Evolutionary conservation across 371 early-diverging fungal genomes (phyloP), one percentile per base, ranked within the genome.

Genomic region (Chytridiales sp.): DNA sequence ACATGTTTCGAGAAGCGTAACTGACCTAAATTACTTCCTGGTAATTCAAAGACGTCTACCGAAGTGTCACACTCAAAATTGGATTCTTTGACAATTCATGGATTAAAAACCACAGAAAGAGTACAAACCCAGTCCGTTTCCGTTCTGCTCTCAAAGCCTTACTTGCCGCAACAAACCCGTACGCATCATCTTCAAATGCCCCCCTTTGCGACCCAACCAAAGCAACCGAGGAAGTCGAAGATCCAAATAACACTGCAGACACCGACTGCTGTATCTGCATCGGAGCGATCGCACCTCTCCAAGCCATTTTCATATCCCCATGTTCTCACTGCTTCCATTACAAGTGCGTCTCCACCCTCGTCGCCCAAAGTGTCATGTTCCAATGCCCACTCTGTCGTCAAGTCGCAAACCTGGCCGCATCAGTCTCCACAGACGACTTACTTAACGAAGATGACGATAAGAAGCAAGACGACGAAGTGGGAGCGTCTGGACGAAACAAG

Each of bases 181-280:
- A 79, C 57, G 70, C 60, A 2, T 62, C 70, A 2, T 44, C 57
- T 57, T 13, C 9, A 22, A 22, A 46, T 21, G 29, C 34, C 11
- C 39, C 42, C 35, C 44, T 49, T n/a, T n/a, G n/a, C n/a, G n/a
- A n/a, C n/a, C n/a, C n/a, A n/a, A n/a, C n/a, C n/a, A 43, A 30
- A 47, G 48, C 55, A 34, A 55, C 2, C 13, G 56, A 64, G 26
- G 66, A 62, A 13, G 69, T 58, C 5, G 66, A 65, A n/a, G 71
- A 61, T 22, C 15, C 58, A 4, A 26, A 64, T 9, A 65, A 65
- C 29, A 29, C 52, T 32, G 36, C 53, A 13, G n/a, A 55, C 15
- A 70, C 71, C n/a, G 97, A 97, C 67, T 97, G 97, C 74, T 94
- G 95, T 70, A 97, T 97, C 61, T 97, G 97, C 73, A 80, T 96